These are phyloP conservation scores for Colletotrichum echinochloae DNA, from an alignment of 2,329 filamentous ascomycete genomes.

Conservation along the genomic window DNA sequence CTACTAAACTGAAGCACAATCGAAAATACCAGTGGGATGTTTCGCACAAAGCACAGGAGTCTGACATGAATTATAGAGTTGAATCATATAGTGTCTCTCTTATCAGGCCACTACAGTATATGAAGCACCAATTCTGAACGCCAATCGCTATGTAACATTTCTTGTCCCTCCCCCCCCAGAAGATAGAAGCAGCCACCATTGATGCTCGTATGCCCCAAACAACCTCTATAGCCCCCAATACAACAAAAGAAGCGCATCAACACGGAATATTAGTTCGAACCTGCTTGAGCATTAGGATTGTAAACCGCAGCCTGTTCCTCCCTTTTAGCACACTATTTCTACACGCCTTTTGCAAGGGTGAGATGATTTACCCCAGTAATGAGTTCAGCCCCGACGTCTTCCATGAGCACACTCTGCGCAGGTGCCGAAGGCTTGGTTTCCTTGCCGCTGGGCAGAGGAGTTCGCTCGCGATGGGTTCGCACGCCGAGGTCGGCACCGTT, in stretches of 20 bases:
- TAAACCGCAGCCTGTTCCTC: constrained; percentile 39
- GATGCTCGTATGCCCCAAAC: constrained; percentile 11
- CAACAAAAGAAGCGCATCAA: constrained; percentile 27
- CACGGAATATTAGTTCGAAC: constrained; percentile 31
- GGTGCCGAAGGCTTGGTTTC: constrained; percentile 37
- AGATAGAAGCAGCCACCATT: neutral
- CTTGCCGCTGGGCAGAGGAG: constrained; percentile 35
- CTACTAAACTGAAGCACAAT: neutral
- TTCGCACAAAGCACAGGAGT: neutral
- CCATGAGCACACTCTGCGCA: constrained; percentile 46
- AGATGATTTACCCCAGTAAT: constrained; percentile 71
- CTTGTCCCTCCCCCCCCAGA: neutral
- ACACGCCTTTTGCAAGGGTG: constrained; percentile 56
- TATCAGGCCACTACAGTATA: neutral
- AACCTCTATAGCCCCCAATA: constrained; percentile 6
- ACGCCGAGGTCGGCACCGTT: constrained; percentile 56
- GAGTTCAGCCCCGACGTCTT: constrained; percentile 66
- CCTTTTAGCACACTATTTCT: constrained; percentile 43
- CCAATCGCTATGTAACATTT: constrained; percentile 37
- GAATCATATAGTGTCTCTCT: neutral
- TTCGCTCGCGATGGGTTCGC: constrained; percentile 35
- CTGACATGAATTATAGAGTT: neutral
- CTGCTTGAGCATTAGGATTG: constrained; percentile 37
- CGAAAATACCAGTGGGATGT: neutral
- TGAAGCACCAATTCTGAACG: constrained; percentile 32